Evolutionary conservation across 441 rosid species (phyloP).

Genomic region (Populus hybrid): DNA sequence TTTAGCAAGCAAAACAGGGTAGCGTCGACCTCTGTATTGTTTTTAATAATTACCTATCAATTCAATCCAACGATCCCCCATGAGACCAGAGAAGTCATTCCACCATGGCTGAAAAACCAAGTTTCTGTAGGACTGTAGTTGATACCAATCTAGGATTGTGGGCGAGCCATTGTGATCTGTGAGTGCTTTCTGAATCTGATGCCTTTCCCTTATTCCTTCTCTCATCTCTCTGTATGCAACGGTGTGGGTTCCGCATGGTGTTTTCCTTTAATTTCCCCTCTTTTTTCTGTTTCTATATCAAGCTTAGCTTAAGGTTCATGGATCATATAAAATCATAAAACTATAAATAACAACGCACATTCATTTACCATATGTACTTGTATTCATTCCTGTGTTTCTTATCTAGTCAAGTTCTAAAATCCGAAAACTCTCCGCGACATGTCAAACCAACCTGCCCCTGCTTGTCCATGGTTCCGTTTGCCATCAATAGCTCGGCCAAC

Average conservation of each 20-base stretch:
- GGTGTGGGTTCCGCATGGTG: background rate
- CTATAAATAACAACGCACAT: conserved; percentile 21
- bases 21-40: background rate
- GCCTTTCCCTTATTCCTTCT: conserved; percentile 23
- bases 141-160: conserved; percentile 35
- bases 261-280: background rate
- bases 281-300: conserved; percentile 1
- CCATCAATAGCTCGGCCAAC: conserved; percentile 41
- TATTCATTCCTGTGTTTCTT: conserved; percentile 1
- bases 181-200: conserved; percentile 34
- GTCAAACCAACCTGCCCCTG: conserved; percentile 40
- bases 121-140: background rate
- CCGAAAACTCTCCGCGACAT: conserved; percentile 7
- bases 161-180: conserved; percentile 28
- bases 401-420: background rate
- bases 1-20: background rate
- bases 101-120: background rate
- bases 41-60: background rate
- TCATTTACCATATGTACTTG: background rate
- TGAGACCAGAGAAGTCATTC: background rate
- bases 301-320: background rate
- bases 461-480: conserved; percentile 59
- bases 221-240: background rate
- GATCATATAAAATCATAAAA: background rate
- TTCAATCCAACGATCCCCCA: background rate